phyloP scores from a whole-genome alignment of 2,329 filamentous ascomycete genomes.

The Didymella segeticola region DNA sequence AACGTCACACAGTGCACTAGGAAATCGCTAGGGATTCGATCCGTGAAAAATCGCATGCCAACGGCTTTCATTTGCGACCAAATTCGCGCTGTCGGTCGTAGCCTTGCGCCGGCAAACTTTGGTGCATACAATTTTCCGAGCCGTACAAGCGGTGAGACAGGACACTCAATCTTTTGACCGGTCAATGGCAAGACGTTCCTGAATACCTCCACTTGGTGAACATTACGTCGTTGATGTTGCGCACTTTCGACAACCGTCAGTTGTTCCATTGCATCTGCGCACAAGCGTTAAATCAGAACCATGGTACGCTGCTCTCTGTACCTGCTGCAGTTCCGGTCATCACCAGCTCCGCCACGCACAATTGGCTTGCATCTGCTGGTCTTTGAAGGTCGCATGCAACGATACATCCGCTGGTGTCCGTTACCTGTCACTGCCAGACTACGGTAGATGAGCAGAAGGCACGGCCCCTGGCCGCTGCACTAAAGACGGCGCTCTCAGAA shows the following conservation, averaged over 20 bases:
- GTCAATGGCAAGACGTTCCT: slow-evolving; percentile 2
- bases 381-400: not conserved
- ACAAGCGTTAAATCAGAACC: not conserved
- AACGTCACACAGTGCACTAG: slow-evolving; percentile 6
- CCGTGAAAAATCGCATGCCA: slow-evolving; percentile 8
- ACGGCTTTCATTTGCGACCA: slow-evolving; percentile 6
- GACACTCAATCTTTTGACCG: not conserved
- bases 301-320: not conserved
- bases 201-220: not conserved
- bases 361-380: not conserved
- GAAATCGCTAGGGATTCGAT: slow-evolving; percentile 8
- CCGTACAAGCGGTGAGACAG: slow-evolving; percentile 1
- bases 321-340: not conserved
- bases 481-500: slow-evolving; percentile 2
- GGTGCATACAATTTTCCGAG: not conserved
- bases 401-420: slow-evolving; percentile 9
- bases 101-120: slow-evolving; percentile 9
- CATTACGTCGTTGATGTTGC: not conserved
- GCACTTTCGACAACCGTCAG: not conserved
- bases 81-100: slow-evolving; percentile 9
- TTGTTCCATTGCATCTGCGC: not conserved
- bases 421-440: slow-evolving; percentile 17
- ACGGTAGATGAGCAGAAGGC: slow-evolving; percentile 12
- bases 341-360: slow-evolving; percentile 1
- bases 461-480: slow-evolving; percentile 9